Base-by-base conservation (phyloP, 768 basidiomycete genomes). In the Candolleomyces aberdarensis region DNA sequence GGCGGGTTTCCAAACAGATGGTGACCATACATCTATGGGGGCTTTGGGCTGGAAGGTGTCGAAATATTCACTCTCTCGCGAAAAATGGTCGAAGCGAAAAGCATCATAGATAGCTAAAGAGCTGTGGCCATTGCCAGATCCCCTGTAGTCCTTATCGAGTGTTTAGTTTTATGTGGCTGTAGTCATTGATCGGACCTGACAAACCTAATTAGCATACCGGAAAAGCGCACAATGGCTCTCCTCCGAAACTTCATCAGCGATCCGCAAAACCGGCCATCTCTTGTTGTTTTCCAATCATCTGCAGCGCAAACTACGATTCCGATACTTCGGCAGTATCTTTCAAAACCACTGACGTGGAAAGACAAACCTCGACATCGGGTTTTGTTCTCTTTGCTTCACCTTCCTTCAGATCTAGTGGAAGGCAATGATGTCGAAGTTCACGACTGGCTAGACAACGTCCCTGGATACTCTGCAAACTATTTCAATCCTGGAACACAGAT, bases 361-460 rank as follows among this genome's bases (percentile, higher is more conserved):
- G 66, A 59, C 50, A 47, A 47, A 47, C 50, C 61, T 56, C 56
- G 60, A 58, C 63, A 67, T 62, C 62, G 61, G 76, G 31, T 88
- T 29, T 69, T 90, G 51, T 84, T 89, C 79, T 89, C 53, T 80
- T 87, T 66, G 80, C 83, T 3, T 74, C 82, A 19, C 72, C 78
- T 40, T 70, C 81, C 65, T 10, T 19, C 44, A 22, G 44, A 55
- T 39, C 70, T 84, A 15, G 69, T 75, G 58, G 66, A 66, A 60
- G 51, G 72, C 62, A 69, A 74, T 17, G 66, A 72, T 50, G 62
- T 84, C 2, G 68, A 75, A 44, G 67, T 83, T 14, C 70, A 85
- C 64, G 82, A 91, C 63, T 83, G 78, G 69, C 77, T 81, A 17
- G 74, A 65, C 26, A 69, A 69, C 59, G 74, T 89, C 10, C 85